Conservation (phyloP, 345 rosid genomes). For the Gossypium anomalum region DNA sequence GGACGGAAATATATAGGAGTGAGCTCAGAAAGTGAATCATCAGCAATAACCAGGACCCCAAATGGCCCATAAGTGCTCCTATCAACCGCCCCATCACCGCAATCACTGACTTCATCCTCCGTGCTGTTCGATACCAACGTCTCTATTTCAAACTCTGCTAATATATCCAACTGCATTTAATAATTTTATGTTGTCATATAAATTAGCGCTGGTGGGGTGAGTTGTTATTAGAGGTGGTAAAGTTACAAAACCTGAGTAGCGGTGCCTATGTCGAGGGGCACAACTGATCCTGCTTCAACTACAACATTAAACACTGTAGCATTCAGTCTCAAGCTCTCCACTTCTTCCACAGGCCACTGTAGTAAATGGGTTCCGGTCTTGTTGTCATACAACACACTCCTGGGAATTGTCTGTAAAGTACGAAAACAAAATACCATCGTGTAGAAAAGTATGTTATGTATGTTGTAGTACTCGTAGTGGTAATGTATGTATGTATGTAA, state of each 20-base stretch:
- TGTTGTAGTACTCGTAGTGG: no score
- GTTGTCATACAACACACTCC: slow-evolving; percentile 1
- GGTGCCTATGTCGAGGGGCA: slow-evolving; percentile 49
- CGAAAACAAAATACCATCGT: background rate
- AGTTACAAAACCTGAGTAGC: slow-evolving; percentile 51
- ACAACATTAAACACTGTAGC: slow-evolving; percentile 40
- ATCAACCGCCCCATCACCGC: slow-evolving; percentile 46
- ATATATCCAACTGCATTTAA: slow-evolving; percentile 47
- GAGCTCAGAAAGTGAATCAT: slow-evolving; percentile 60
- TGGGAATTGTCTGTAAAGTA: slow-evolving; percentile 17
- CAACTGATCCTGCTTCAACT: slow-evolving; percentile 52
- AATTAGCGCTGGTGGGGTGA: background rate
- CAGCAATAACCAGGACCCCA: slow-evolving; percentile 65
- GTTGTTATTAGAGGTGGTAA: background rate
- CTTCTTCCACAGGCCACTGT: slow-evolving; percentile 89
- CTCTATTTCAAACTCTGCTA: slow-evolving; percentile 48
- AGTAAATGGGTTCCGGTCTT: slow-evolving; percentile 58
- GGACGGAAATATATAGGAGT: slow-evolving; percentile 72
- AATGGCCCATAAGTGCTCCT: slow-evolving; percentile 75
- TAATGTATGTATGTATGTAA: slow-evolving; percentile 6
- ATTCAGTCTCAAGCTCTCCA: slow-evolving; percentile 63
- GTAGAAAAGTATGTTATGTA: no score
- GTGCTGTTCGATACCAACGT: slow-evolving; percentile 23
- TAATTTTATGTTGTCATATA: no score
- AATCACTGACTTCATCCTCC: slow-evolving; percentile 24